Evolutionary conservation across 2,329 filamentous ascomycete species (phyloP).

Genomic region (Cylindrodendrum hubeiense): DNA sequence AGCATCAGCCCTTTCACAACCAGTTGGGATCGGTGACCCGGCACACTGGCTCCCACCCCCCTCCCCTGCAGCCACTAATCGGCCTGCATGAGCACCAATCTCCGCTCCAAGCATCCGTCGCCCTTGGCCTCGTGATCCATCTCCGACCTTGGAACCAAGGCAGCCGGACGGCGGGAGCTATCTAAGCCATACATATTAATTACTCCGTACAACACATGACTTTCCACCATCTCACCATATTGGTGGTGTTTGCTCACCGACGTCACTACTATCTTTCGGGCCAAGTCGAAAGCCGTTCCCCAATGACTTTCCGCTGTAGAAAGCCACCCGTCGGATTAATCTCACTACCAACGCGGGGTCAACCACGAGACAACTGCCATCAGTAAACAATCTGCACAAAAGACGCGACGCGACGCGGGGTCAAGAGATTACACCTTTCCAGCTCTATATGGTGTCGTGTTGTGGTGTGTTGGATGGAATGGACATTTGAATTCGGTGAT

Average conservation of each 20-base stretch:
- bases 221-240: not conserved
- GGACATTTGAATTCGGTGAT: not conserved
- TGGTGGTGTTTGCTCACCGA: not conserved
- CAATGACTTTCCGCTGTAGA: conserved; percentile 17
- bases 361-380: conserved; percentile 18
- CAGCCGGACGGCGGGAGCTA: conserved; percentile 23
- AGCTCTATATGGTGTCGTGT: conserved; percentile 12
- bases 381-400: conserved; percentile 22
- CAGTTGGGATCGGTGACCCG: conserved; percentile 21
- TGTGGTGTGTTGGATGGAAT: conserved; percentile 3
- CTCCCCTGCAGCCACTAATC: conserved; percentile 35
- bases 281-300: conserved; percentile 5
- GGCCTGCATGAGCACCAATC: conserved; percentile 36
- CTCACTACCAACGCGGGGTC: conserved; percentile 34
- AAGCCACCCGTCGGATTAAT: conserved; percentile 33
- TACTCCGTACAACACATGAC: not conserved
- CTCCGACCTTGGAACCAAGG: conserved; percentile 26
- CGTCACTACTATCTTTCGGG: conserved; percentile 1
- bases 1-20: conserved; percentile 27
- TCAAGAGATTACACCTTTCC: conserved; percentile 20
- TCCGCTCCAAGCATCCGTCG: conserved; percentile 34
- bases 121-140: conserved; percentile 36
- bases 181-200: conserved; percentile 8
- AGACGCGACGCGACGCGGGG: conserved; percentile 30
- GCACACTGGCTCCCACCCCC: conserved; percentile 34